Base-by-base conservation (phyloP, 306 rosid species). In the Abrus pulchellus region DNA sequence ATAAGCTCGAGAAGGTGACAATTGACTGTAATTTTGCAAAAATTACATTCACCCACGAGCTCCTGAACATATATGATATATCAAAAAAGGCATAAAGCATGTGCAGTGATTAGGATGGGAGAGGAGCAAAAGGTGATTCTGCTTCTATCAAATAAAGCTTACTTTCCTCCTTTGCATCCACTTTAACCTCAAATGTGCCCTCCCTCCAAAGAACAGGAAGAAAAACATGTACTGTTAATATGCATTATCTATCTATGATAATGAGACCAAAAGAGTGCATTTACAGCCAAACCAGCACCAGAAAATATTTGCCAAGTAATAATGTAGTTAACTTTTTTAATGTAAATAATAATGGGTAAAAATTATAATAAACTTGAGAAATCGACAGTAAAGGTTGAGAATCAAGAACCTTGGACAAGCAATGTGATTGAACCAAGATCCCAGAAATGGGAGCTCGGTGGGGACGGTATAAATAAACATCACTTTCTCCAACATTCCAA, bases 381-480 rank as follows among this genome's bases (percentile, higher is more conserved):
- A 57, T 10, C 63, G 12, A 47, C 70, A 59, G 1, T 57, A 56
- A 60, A 14, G 34, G 9, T 70, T 84, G 44, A 20, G 28, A 63
- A 32, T 6, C 13, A 43, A 44, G 56, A 78, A 90, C 99, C 98
- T 91, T 95, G 36, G 99, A 90, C 73, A 74, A 74, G 82, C 87
- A 79, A 76, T 91, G 88, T 44, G 49, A 82, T 27, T 89, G 97
- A 77, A 91, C 75, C 54, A 83, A 85, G 40, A 93, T 91, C 76
- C 97, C 98, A 0, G 91, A 93, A 77, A 95, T 79, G 32, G 94
- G 89, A 54, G 92, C 92, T 1, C 80, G 34, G 70, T 95, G 98
- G 27, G 97, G 92, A 36, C 33, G 87, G 84, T 91, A 95, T 61
- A 87, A 74, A 79, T 88, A 82, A 59, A 90, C 3, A 13, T 87